Evolutionary conservation across 257 asterid species (phyloP).

Genomic region (Penstemon barbatus): DNA sequence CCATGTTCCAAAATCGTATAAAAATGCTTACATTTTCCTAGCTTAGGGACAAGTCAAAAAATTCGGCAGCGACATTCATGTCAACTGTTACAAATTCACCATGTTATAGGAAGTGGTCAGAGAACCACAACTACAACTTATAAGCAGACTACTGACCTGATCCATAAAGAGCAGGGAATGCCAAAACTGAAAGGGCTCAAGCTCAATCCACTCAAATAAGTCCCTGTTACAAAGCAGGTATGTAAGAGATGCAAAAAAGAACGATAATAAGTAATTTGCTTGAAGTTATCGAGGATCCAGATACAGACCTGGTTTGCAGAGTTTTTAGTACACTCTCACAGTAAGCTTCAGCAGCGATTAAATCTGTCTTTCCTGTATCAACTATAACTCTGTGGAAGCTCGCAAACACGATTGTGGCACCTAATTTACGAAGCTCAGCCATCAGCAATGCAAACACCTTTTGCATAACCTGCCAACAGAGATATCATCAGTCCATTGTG

Average conservation of each 20-base stretch:
- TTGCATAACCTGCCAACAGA: conserved; percentile 75
- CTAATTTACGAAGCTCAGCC: conserved; percentile 94
- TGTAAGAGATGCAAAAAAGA: conserved; percentile 29
- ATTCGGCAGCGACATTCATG: conserved; percentile 2
- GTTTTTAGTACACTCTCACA: conserved; percentile 88
- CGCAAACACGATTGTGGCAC: conserved; percentile 79
- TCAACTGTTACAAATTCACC: neutral
- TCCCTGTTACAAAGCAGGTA: conserved; percentile 54
- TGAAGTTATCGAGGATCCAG: conserved; percentile 15
- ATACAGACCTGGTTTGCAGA: conserved; percentile 71
- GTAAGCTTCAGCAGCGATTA: conserved; percentile 87
- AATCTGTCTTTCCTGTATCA: conserved; percentile 87
- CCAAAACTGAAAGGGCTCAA: conserved; percentile 93
- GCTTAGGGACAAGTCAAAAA: neutral
- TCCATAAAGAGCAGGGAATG: conserved; percentile 96
- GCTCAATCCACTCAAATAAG: conserved; percentile 92
- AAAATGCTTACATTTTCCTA: conserved; percentile 4
- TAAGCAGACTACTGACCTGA: conserved; percentile 58
- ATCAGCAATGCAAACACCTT: conserved; percentile 89
- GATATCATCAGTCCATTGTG: conserved; percentile 20
- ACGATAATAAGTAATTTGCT: neutral
- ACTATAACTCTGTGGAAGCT: conserved; percentile 80
- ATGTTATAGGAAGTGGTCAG: conserved; percentile 25
- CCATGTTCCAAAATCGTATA: conserved; percentile 9
- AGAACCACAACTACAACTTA: conserved; percentile 11